Conservation (phyloP, 257 asterid genomes). For the Sherardia arvensis region DNA sequence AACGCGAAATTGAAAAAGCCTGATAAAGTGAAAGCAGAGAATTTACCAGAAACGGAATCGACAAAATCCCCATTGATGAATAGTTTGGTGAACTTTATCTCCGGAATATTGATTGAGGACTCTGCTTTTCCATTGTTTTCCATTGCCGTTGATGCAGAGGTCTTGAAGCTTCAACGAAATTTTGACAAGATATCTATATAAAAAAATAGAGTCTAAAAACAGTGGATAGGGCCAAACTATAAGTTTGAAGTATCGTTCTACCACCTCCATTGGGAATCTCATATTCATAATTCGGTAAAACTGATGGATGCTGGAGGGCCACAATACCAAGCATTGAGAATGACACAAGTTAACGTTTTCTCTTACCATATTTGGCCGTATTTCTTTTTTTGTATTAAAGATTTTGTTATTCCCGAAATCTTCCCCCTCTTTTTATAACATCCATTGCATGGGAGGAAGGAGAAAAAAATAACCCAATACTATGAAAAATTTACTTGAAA, state of each 20-base stretch:
- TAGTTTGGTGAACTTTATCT: conserved; percentile 51
- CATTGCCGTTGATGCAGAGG: not conserved
- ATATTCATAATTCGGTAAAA: not conserved
- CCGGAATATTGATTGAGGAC: conserved; percentile 22
- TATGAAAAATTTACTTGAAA: too few relatives aligned
- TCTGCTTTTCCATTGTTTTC: conserved; percentile 9
- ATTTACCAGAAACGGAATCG: conserved; percentile 53
- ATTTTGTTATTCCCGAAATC: too few relatives aligned
- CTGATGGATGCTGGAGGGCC: not conserved
- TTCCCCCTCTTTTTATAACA: too few relatives aligned
- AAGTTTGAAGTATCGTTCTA: not conserved
- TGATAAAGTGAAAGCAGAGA: not conserved
- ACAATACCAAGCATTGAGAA: not conserved
- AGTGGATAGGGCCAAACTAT: not conserved
- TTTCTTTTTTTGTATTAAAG: not conserved
- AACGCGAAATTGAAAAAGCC: too few relatives aligned
- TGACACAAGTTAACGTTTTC: not conserved
- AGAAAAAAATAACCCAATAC: too few relatives aligned
- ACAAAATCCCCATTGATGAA: conserved; percentile 64
- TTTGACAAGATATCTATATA: not conserved
- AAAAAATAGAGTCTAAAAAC: not conserved
- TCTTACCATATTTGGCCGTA: not conserved
- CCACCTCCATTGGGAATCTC: not conserved
- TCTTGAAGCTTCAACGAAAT: not conserved
- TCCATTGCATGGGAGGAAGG: too few relatives aligned